Evolutionary conservation across 345 rosid genomes (phyloP), one percentile per base, ranked within the genome.

Genomic region (Durio zibethinus): DNA sequence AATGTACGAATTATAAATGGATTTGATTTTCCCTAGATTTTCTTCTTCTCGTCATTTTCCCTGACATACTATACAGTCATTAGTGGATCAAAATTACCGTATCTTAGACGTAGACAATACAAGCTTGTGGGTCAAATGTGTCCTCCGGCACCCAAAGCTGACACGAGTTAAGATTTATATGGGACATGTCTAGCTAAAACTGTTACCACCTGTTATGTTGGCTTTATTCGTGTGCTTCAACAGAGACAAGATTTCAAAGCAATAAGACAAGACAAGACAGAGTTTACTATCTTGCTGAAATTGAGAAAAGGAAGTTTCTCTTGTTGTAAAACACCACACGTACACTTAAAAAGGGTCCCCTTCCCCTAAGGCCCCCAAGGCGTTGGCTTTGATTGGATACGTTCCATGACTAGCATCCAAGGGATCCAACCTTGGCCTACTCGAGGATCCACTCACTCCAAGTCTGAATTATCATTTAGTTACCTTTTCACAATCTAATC

Each of bases 261-360:
- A 68, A 79, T 35, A 47, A 64, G 75, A 81, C 81, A 66, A 66
- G 75, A 75, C 81, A 56, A 74, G 73, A 50, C 15, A 33, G 57
- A 25, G 11, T 45, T 29, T 50, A 54, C 76, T 53, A 66, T 73
- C 74, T 21, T 8, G 78, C 60, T 14, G 59, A 73, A 74, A 60
- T 27, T 7, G 47, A 23, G 27, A 69, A 76, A 76, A 54, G 1
- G 53, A 54, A 59, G 57, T 2, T 65, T 72, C 77, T 47, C 40
- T 52, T 35, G 69, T 53, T 72, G 72, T 45, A 61, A 75, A 10
- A 31, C 38, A 38, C 59, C 27, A 20, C 67, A 61, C 57, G 25
- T 3, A 42, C 16, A 57, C 12, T 23, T 56, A 27, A 27, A 48
- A 4, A 7, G 20, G 20, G 36, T 60, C 64, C 64, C 59, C 20